A percentile compares a stretch with the other conserved stretches of the same genome.
phyloP scores from a whole-genome alignment of 352 stramenopile genomes.

The Hyaloperonospora arabidopsidis region DNA sequence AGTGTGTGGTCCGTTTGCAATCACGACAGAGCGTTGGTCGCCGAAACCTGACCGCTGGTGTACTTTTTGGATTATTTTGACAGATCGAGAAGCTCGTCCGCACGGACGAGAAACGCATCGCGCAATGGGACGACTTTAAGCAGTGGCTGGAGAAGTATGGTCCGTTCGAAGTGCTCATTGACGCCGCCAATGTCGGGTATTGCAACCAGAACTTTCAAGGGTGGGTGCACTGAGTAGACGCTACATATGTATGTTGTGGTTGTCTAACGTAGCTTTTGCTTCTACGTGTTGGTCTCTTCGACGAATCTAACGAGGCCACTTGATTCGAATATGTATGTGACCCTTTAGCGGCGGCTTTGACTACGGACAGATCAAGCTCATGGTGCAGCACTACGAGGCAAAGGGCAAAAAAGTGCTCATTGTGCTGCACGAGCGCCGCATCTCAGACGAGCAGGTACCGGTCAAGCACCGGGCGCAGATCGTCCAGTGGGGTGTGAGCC shows the following conservation, averaged over 20 bases:
- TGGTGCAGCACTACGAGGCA: conserved; percentile 87
- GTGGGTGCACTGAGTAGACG: conserved; percentile 26
- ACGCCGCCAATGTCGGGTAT: conserved; percentile 98
- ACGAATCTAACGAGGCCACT: conserved; percentile 14
- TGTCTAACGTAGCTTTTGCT: conserved; percentile 18
- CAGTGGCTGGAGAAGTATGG: conserved; percentile 58
- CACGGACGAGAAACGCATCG: conserved; percentile 56
- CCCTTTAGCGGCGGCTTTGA: conserved; percentile 81
- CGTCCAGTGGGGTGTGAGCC: conserved; percentile 56
- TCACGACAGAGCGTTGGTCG: not conserved
- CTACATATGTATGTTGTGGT: conserved; percentile 5
- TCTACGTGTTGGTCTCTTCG: not conserved
- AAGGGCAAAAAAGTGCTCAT: conserved; percentile 87
- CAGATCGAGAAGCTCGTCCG: conserved; percentile 76
- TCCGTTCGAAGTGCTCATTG: conserved; percentile 91
- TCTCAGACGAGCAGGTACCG: conserved; percentile 82
- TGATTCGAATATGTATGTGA: conserved; percentile 6
- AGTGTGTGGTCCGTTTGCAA: conserved; percentile 10
- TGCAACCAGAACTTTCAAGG: conserved; percentile 95
- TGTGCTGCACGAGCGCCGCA: conserved; percentile 94
- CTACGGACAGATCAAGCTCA: conserved; percentile 93
- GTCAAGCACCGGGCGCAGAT: conserved; percentile 62
- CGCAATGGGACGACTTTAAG: conserved; percentile 82
- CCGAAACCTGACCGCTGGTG: conserved; percentile 9
- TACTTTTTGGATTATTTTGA: not conserved